Evolutionary conservation across 441 rosid species (phyloP).

Genomic region (Populus hybrid): DNA sequence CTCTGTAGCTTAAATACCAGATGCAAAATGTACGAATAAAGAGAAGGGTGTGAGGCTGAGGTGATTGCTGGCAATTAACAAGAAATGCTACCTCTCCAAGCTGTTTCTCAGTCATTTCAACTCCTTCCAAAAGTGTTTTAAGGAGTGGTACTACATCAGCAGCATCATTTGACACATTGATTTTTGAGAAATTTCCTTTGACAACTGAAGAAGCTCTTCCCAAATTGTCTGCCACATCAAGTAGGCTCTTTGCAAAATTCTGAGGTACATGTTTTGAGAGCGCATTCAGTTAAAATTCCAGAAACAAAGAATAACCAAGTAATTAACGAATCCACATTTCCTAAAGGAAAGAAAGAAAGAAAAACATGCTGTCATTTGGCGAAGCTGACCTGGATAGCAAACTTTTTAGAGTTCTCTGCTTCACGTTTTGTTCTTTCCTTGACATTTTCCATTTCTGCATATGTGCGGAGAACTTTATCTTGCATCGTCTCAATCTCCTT

Average conservation of each 20-base stretch:
- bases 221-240: conserved; percentile 94
- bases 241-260: conserved; percentile 77
- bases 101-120: conserved; percentile 97
- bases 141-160: conserved; percentile 64
- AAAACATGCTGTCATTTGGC: too few species aligned
- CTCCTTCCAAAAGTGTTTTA: conserved; percentile 83
- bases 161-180: conserved; percentile 58
- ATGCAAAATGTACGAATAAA: too few species aligned
- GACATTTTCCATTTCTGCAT: conserved; percentile 90
- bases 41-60: too few species aligned
- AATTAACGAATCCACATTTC: too few species aligned
- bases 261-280: conserved; percentile 27
- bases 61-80: too few species aligned
- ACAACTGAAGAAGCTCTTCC: conserved; percentile 87
- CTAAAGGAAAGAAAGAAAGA: too few species aligned
- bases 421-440: conserved; percentile 83
- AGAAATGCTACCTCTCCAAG: conserved; percentile 55
- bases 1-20: too few species aligned
- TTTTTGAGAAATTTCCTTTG: conserved; percentile 66
- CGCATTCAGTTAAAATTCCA: conserved; percentile 5
- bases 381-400: conserved; percentile 70
- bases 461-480: conserved; percentile 73
- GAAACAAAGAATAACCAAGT: neutral
- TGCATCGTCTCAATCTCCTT: conserved; percentile 65
- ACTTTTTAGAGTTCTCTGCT: conserved; percentile 82